Conservation (phyloP, 495 filamentous ascomycete genomes). For the Hypoxylon intermedium region DNA sequence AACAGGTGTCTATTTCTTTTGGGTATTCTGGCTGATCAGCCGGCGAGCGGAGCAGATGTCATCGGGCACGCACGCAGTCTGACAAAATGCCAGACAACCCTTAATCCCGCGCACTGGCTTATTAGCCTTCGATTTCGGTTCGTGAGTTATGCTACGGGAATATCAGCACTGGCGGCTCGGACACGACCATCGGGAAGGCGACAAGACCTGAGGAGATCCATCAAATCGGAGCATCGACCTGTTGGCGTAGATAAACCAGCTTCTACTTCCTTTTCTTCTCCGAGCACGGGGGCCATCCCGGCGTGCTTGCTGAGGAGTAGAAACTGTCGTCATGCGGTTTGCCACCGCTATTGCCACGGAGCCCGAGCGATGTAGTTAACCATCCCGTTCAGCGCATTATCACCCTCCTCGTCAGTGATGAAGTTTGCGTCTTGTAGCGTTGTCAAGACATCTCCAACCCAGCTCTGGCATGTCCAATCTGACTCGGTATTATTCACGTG, state of each 20-base stretch:
- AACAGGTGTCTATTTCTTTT: constrained; percentile 1
- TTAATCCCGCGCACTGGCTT: constrained; percentile 2
- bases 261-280: constrained; percentile 7
- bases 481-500: constrained; percentile 40
- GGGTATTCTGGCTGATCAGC: neutral
- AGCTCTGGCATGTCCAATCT: constrained; percentile 43
- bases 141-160: constrained; percentile 11
- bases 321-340: constrained; percentile 3
- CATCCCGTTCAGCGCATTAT: constrained; percentile 43
- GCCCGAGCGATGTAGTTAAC: constrained; percentile 44
- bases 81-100: neutral
- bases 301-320: constrained; percentile 18
- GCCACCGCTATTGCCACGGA: constrained; percentile 37
- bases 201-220: constrained; percentile 10
- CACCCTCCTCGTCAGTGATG: constrained; percentile 43
- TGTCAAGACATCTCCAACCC: constrained; percentile 44
- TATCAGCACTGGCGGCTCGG: constrained; percentile 12
- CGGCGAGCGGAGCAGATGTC: constrained; percentile 20
- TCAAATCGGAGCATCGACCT: constrained; percentile 2
- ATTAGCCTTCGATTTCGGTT: neutral
- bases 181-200: neutral
- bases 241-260: constrained; percentile 11
- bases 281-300: constrained; percentile 1
- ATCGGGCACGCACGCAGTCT: neutral
- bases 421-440: constrained; percentile 42